Conservation (phyloP, 23 red algal genomes). For the Chondrus crispus region DNA sequence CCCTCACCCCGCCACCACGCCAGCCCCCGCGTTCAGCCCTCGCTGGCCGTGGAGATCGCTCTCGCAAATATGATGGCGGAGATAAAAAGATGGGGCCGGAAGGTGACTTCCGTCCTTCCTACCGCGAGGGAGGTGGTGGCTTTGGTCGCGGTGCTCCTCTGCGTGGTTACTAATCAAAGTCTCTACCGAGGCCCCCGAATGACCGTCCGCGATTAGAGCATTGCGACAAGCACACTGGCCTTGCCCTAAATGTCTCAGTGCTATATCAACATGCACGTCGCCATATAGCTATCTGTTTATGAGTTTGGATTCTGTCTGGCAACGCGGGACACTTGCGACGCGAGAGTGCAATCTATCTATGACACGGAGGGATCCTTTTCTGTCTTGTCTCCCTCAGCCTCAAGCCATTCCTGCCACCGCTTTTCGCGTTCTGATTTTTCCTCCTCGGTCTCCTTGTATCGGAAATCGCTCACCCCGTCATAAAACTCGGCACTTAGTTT, state of each 20-base stretch:
- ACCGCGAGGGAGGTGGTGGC: constrained; percentile 59
- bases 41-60: constrained; percentile 39
- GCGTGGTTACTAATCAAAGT: neutral
- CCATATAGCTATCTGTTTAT: no score
- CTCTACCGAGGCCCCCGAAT: no score
- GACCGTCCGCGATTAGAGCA: no score
- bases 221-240: no score
- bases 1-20: constrained; percentile 74
- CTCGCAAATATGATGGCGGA: constrained; percentile 31
- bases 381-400: neutral
- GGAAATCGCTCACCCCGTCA: constrained; percentile 69
- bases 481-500: constrained; percentile 59
- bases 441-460: constrained; percentile 66
- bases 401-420: constrained; percentile 60
- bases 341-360: no score
- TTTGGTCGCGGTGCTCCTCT: constrained; percentile 61
- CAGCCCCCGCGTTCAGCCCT: constrained; percentile 54
- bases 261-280: no score
- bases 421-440: constrained; percentile 27
- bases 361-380: no score
- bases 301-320: no score
- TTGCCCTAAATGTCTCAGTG: no score
- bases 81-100: constrained; percentile 91
- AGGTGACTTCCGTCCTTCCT: constrained; percentile 79
- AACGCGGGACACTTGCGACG: no score